These are phyloP conservation scores for Trichosporon inkin DNA, from an alignment of 1,284 basidiomycete genomes.

Conservation along the genomic window DNA sequence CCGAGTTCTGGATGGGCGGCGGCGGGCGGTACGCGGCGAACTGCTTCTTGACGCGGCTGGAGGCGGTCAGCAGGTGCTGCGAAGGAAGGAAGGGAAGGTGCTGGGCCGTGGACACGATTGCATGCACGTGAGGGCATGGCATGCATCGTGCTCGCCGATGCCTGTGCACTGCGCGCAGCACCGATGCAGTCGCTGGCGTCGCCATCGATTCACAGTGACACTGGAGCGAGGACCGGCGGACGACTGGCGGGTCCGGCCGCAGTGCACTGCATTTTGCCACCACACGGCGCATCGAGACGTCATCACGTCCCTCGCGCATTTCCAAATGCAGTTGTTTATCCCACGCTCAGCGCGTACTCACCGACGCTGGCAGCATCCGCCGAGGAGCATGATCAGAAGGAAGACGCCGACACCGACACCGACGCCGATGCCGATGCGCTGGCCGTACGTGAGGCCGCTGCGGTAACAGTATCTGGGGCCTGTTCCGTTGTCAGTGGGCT, in stretches of 20 bases:
- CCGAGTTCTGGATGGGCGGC: background rate
- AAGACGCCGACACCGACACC: constrained; percentile 7
- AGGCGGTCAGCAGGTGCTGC: background rate
- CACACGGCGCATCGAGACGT: too few species aligned
- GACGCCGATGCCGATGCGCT: constrained; percentile 4
- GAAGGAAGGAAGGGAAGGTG: background rate
- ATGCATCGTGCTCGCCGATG: too few species aligned
- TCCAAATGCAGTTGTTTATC: background rate
- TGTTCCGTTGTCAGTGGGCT: background rate
- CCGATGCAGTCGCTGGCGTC: too few species aligned
- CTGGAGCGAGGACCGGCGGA: too few species aligned
- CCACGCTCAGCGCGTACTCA: background rate
- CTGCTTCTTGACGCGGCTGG: constrained; percentile 4
- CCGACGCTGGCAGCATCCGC: constrained; percentile 7
- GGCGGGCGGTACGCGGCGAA: constrained; percentile 2
- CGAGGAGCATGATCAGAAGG: constrained; percentile 6
- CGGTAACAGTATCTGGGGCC: background rate
- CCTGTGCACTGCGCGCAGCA: too few species aligned
- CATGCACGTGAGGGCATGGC: too few species aligned
- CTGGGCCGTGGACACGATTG: background rate
- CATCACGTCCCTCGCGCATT: background rate
- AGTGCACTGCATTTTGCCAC: too few species aligned
- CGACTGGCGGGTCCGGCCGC: too few species aligned
- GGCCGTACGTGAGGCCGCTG: background rate
- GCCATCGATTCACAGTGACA: too few species aligned